phyloP scores from a whole-genome alignment of 495 filamentous ascomycete species.

The Hyphodiscus hymeniophilus region DNA sequence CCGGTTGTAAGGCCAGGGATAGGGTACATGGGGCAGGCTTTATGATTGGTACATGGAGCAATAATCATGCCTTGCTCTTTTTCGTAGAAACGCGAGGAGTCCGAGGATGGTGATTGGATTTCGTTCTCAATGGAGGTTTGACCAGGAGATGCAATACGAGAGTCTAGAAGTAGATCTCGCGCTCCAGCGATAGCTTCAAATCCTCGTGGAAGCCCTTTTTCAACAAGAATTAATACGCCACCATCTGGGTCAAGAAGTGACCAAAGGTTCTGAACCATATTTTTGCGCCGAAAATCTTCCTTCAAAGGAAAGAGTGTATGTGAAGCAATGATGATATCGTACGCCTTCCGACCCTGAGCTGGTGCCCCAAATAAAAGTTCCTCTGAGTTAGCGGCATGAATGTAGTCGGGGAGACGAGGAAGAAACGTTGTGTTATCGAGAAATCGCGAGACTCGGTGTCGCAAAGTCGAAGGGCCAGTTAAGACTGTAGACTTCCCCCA shows the following conservation, averaged over 20 bases:
- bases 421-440: slow-evolving; percentile 88
- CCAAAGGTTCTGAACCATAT: slow-evolving; percentile 81
- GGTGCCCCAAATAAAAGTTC: slow-evolving; percentile 34
- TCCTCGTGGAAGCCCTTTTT: slow-evolving; percentile 85
- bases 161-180: slow-evolving; percentile 64
- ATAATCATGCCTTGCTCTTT: slow-evolving; percentile 86
- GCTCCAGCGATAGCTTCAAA: slow-evolving; percentile 89
- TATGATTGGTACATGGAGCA: slow-evolving; percentile 91
- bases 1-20: slow-evolving; percentile 55
- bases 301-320: slow-evolving; percentile 67
- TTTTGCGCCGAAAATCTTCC: slow-evolving; percentile 67
- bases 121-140: slow-evolving; percentile 26
- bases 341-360: slow-evolving; percentile 59
- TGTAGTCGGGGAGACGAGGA: slow-evolving; percentile 83
- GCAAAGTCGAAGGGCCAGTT: slow-evolving; percentile 44
- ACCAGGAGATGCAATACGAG: slow-evolving; percentile 61
- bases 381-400: slow-evolving; percentile 44
- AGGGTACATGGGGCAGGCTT: slow-evolving; percentile 79
- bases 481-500: slow-evolving; percentile 42
- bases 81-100: slow-evolving; percentile 28
- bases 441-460: slow-evolving; percentile 66
- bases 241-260: slow-evolving; percentile 73
- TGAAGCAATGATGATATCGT: slow-evolving; percentile 84
- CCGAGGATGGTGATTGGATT: slow-evolving; percentile 18
- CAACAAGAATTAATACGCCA: slow-evolving; percentile 78